Base-by-base conservation (phyloP, 306 rosid species). In the Abrus precatorius region DNA sequence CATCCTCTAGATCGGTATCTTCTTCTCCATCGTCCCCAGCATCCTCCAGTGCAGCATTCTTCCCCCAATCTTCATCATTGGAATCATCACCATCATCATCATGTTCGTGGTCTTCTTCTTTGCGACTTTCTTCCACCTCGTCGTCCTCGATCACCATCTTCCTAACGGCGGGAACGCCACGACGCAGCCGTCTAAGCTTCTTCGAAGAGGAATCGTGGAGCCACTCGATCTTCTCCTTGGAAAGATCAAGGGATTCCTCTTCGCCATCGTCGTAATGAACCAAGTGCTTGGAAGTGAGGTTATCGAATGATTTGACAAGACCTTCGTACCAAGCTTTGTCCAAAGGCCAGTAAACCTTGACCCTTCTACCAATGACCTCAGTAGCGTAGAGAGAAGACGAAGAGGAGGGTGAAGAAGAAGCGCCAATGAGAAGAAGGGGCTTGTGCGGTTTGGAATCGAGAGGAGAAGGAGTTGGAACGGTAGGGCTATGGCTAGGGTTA, bases 261-360 rank as follows among this genome's bases (percentile, higher is more conserved):
- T 93, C 97, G 1, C 73, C 92, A 14, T 95, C 98, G 3, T 90
- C 98, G 70, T 95, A 95, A 59, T 66, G 76, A 57, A 95, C 79
- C 70, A 87, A 50, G 84, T 93, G 98, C 78, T 87, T 88, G 2
- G 89, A 84, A 2, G 82, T 80, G 3, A 49, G 34, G 14, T 54
- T 72, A 52, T 89, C 86, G 30, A 89, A 95, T 0, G 86, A 80
- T 64, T 86, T 91, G 71, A 95, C 89, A 14, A 29, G 13, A 5
- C 99, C 99, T 84, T 90, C 90, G 80, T 93, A 95, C 98, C 99
- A 95, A 38, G 85, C 79, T 55, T 89, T 61, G 67, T 93, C 99
- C 77, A 89, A 41, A 28, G 99, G 94, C 99, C 97, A 90, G 68
- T 83, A 91, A 40, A 93, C 94, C 88, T 77, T 95, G 65, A 95